A percentile compares a stretch with the other conserved stretches of the same genome.
These are phyloP conservation scores for Blechomonas ayalai DNA, from an alignment of 208 protist species.

Conservation along the genomic window DNA sequence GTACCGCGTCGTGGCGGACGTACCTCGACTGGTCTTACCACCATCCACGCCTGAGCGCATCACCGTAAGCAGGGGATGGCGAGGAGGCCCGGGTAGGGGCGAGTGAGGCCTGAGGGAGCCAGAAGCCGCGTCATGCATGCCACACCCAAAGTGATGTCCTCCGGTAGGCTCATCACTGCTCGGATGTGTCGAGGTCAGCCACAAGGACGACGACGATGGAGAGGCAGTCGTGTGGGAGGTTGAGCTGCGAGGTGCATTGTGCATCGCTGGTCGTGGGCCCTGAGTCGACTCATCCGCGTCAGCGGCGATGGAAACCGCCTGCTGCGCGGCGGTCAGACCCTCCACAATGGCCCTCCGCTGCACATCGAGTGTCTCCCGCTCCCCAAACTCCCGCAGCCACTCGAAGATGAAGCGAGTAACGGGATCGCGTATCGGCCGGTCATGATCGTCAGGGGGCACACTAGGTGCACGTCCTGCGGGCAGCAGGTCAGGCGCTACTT, in stretches of 20 bases:
- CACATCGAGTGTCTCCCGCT: conserved; percentile 4
- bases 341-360: conserved; percentile 8
- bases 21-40: no score
- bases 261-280: no score
- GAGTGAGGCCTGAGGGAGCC: background rate
- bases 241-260: no score
- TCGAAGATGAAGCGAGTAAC: conserved; percentile 72
- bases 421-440: conserved; percentile 41
- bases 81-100: background rate
- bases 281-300: no score
- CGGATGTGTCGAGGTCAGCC: conserved; percentile 30
- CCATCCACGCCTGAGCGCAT: no score
- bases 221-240: conserved; percentile 7
- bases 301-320: background rate
- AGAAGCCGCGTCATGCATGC: background rate
- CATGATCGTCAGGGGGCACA: no score
- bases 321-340: conserved; percentile 8
- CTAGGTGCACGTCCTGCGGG: no score
- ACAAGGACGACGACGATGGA: conserved; percentile 20
- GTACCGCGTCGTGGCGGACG: conserved; percentile 7
- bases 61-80: background rate
- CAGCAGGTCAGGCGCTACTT: no score
- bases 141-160: conserved; percentile 20
- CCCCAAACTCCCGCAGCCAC: conserved; percentile 53
- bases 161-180: conserved; percentile 33